phyloP scores from a whole-genome alignment of 2,329 filamentous ascomycete species.

The Penicillium occitanis region DNA sequence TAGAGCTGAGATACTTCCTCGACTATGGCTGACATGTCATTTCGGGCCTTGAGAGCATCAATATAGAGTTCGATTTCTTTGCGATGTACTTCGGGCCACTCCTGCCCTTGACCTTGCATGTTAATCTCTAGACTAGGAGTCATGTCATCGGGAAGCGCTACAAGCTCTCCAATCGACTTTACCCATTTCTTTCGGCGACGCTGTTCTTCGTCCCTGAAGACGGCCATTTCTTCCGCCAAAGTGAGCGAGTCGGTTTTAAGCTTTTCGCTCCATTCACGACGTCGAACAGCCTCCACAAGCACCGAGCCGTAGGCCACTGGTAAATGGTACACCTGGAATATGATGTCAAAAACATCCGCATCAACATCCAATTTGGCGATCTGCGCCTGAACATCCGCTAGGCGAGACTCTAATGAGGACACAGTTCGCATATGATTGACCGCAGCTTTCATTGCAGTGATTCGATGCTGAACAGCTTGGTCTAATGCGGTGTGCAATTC shows the following conservation, averaged over 20 bases:
- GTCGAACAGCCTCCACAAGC: slow-evolving; percentile 77
- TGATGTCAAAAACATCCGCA: slow-evolving; percentile 75
- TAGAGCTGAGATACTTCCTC: slow-evolving; percentile 74
- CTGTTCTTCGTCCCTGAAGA: slow-evolving; percentile 89
- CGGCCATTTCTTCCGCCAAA: slow-evolving; percentile 86
- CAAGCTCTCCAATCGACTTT: slow-evolving; percentile 74
- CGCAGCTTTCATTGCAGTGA: slow-evolving; percentile 64
- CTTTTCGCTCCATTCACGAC: slow-evolving; percentile 89
- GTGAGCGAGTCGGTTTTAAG: slow-evolving; percentile 83
- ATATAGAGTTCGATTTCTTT: slow-evolving; percentile 76
- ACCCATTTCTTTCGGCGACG: slow-evolving; percentile 88
- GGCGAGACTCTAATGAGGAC: slow-evolving; percentile 72
- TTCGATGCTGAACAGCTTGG: slow-evolving; percentile 62
- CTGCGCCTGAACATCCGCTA: slow-evolving; percentile 69
- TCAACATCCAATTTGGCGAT: slow-evolving; percentile 72
- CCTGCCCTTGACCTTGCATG: slow-evolving; percentile 72
- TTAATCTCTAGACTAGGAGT: slow-evolving; percentile 82
- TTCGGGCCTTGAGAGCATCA: slow-evolving; percentile 62
- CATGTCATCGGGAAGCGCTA: slow-evolving; percentile 64
- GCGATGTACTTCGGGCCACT: slow-evolving; percentile 75
- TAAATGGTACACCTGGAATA: slow-evolving; percentile 77
- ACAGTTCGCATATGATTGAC: slow-evolving; percentile 78
- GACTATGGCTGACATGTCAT: slow-evolving; percentile 64
- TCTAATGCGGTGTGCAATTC: slow-evolving; percentile 55
- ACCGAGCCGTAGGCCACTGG: slow-evolving; percentile 90